phyloP scores from a whole-genome alignment of 108 stramenopile species.

The Cyclotella choctawhatcheeana region DNA sequence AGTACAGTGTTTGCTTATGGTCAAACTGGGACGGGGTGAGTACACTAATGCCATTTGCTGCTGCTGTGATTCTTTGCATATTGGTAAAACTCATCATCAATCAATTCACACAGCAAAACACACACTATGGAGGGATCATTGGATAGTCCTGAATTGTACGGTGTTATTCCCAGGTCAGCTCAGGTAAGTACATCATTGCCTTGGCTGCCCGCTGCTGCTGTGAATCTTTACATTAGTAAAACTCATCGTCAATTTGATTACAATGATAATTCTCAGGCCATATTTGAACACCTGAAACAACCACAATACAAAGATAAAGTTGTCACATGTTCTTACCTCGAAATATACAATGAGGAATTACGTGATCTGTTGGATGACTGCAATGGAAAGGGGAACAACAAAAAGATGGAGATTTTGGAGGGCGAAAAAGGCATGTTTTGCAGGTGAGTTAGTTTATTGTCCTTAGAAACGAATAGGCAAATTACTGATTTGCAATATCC shows the following conservation, averaged over 20 bases:
- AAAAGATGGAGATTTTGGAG: constrained; percentile 84
- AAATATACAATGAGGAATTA: constrained; percentile 96
- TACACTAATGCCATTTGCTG: no score
- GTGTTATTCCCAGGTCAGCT: constrained; percentile 77
- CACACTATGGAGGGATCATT: constrained; percentile 88
- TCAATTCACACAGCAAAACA: no score
- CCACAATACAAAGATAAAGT: constrained; percentile 57
- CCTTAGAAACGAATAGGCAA: no score
- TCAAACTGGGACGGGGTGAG: constrained; percentile 60
- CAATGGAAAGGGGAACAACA: constrained; percentile 27
- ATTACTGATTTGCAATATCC: no score
- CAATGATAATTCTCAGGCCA: constrained; percentile 41
- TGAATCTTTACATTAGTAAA: background rate
- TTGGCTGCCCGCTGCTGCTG: background rate
- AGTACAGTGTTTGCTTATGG: constrained; percentile 75
- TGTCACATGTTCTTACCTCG: constrained; percentile 85
- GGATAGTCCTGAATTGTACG: constrained; percentile 53
- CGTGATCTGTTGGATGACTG: constrained; percentile 78
- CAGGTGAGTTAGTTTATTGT: constrained; percentile 38
- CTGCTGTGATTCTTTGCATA: no score
- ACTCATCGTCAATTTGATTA: background rate
- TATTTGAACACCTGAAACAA: constrained; percentile 64
- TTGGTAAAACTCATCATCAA: no score
- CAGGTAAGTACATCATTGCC: constrained; percentile 9
- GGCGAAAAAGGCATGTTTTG: constrained; percentile 70